Evolutionary conservation across 345 rosid genomes (phyloP), one percentile per base, ranked within the genome.

Genomic region (Brassica rapa): DNA sequence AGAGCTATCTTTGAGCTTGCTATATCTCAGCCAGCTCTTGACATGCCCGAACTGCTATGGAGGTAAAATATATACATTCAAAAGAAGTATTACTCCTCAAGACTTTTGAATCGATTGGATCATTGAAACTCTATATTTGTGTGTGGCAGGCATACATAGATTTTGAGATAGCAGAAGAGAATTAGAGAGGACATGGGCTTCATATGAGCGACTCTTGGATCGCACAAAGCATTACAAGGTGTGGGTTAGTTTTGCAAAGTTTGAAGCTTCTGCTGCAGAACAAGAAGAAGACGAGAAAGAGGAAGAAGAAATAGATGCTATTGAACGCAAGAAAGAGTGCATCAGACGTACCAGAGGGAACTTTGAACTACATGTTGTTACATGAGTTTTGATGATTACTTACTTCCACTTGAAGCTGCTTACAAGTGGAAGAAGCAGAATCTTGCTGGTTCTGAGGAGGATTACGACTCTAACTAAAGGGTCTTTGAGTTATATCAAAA

Each of bases 41-140:
- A 66, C 71, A 66, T 41, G 57, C 71, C 57, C 6, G 71, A 66
- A 24, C 71, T 66, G 16, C 32, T 66, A 41, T 66, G 71, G 57
- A 41, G 57, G 71, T 41, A 66, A 21, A 9, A 10, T n/a, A n/a
- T 19, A 37, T 37, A 24, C 70, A 66, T 66, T 27, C 16, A 11
- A 32, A 33, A 12, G 19, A 33, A 19, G 21, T 8, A 55, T 21
- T 19, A 16, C 21, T 39, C 41, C 16, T 66, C 41, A n/a, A 35
- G 55, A 66, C 32, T 66, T 39, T 6, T 66, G 70, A 39, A 12
- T 24, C 15, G 32, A 21, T 19, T 39, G 53, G 70, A 37, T 66
- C 55, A 21, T 10, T 21, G 5, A 39, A 19, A 11, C 3, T 21
- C 30, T 66, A 24, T 39, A 2, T 37, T 1, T 66, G 0, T 37